Base-by-base conservation (phyloP, 164 flowering plant species). In the Berberis vulgaris region DNA sequence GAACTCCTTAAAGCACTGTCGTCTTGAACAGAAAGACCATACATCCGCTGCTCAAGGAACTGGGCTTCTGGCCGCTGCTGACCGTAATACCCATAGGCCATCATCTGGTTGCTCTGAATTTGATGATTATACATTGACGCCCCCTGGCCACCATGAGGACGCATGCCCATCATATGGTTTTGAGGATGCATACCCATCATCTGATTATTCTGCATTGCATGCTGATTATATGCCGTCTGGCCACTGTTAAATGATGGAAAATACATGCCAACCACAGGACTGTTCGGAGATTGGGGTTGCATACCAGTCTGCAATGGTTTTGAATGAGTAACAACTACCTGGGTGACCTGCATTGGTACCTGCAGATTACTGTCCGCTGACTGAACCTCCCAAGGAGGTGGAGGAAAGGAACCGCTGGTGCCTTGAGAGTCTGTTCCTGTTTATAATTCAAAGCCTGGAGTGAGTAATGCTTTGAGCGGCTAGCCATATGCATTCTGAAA, bases 341-440 rank as follows among this genome's bases (percentile, higher is more conserved):
- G 26, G 26, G 26, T 26, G 26, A 26, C 26, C 26, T 26, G 26
- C 26, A 26, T 26, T 26, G 26, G 26, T 26, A 77, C 57, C 61
- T 65, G 54, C 7, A 76, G 81, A 47, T 69, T 76, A 39, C 60
- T 71, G 49, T 84, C 69, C 26, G 26, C 26, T 26, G 26, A 26
- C 6, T 79, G 89, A 49, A 60, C 82, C 73, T 94, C 99, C 99
- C 99, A 91, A 2, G 99, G 99, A 26, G 99, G 97, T 7, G 91
- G 91, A 5, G 99, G 99, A 26, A 94, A 69, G 54, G 93, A 54
- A 3, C 78, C 80, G 62, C 76, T 67, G 59, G 69, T 76, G 60
- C 71, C 75, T 69, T 77, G 79, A 55, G 82, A 63, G 69, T 84
- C 88, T 82, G 8, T 52, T 52, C 54, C 54, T 52, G 54, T 52